phyloP scores from a whole-genome alignment of 176 grass and related monocot genomes.

The Musa acuminata region DNA sequence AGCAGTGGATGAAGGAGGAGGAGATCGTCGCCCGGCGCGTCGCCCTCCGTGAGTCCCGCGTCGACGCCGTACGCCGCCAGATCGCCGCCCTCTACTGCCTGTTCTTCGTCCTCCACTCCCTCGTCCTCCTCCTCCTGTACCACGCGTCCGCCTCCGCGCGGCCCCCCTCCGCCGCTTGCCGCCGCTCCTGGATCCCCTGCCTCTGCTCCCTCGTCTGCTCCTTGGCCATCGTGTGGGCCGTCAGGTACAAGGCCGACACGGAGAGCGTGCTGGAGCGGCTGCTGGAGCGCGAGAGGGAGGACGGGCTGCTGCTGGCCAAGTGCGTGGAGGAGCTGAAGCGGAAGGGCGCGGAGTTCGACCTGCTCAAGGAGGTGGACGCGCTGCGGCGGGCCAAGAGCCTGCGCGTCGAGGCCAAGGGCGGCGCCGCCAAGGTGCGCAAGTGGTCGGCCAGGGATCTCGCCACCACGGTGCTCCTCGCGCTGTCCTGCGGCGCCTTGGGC shows the following conservation, averaged over 20 bases:
- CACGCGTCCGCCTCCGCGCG: conserved; percentile 11
- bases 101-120: conserved; percentile 74
- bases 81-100: conserved; percentile 71
- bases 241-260: conserved; percentile 83
- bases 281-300: conserved; percentile 74
- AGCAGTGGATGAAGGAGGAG: conserved; percentile 90
- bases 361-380: conserved; percentile 93
- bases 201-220: conserved; percentile 66
- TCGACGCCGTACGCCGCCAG: conserved; percentile 58
- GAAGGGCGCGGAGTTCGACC: conserved; percentile 73
- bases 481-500: conserved; percentile 56
- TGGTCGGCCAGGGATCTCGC: conserved; percentile 63
- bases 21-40: conserved; percentile 62
- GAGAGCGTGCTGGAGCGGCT: conserved; percentile 55
- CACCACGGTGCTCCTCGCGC: conserved; percentile 39
- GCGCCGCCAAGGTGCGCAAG: conserved; percentile 17
- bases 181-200: conserved; percentile 69
- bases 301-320: conserved; percentile 49
- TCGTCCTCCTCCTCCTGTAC: conserved; percentile 63
- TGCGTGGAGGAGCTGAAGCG: conserved; percentile 74
- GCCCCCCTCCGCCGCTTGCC: conserved; percentile 7
- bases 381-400: conserved; percentile 84
- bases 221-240: conserved; percentile 67
- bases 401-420: conserved; percentile 68
- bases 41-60: conserved; percentile 65